Conservation (phyloP, 1,139 yeast species). For the Zygoascus hellenicus region DNA sequence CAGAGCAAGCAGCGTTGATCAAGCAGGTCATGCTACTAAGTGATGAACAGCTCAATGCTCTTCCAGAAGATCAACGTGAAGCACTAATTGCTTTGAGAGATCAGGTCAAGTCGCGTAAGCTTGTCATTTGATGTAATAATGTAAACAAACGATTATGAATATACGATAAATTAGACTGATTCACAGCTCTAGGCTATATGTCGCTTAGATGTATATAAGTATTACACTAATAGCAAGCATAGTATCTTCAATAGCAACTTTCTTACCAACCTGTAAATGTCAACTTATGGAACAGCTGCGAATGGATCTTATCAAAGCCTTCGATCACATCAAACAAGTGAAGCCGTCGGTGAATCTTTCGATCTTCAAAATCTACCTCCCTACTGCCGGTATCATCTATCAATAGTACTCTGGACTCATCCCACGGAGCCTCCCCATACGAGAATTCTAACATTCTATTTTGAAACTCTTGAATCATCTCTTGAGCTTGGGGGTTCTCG, state of each 20-base stretch:
- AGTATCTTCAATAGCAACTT: neutral
- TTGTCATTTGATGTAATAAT: constrained; percentile 15
- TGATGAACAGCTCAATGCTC: constrained; percentile 52
- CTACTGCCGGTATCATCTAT: constrained; percentile 7
- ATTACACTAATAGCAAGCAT: no score
- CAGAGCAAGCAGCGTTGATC: constrained; percentile 35
- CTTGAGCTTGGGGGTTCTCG: constrained; percentile 12
- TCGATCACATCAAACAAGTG: constrained; percentile 3
- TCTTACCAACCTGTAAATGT: constrained; percentile 9
- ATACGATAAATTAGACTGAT: no score
- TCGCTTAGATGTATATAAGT: no score
- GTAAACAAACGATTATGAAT: no score
- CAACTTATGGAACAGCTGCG: constrained; percentile 5
- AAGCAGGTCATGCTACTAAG: constrained; percentile 47
- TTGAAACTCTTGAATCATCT: constrained; percentile 20
- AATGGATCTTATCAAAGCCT: constrained; percentile 6
- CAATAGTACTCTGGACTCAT: constrained; percentile 8
- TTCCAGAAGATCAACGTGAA: constrained; percentile 53
- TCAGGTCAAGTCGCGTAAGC: constrained; percentile 29
- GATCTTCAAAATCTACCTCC: constrained; percentile 3
- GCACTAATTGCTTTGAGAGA: constrained; percentile 27
- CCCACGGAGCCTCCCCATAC: constrained; percentile 25
- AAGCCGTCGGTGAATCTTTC: constrained; percentile 5
- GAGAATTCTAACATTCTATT: constrained; percentile 23
- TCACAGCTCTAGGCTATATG: no score